Evolutionary conservation across 2,329 filamentous ascomycete genomes (phyloP).

Genomic region (Pseudonectria foliicola): DNA sequence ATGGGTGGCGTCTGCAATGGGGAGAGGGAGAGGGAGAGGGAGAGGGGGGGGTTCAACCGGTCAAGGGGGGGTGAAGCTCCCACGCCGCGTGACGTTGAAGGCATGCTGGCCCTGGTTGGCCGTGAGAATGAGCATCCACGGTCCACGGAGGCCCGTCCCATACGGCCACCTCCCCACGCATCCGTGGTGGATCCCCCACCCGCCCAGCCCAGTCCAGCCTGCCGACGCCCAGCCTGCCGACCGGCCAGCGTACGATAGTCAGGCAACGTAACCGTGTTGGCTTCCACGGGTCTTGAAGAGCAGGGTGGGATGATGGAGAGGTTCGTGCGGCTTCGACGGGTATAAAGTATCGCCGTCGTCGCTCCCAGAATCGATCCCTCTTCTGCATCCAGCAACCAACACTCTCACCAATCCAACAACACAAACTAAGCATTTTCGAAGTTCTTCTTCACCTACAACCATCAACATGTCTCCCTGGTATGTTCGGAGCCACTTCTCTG

Average conservation of each 20-base stretch:
- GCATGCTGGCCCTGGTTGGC: slow-evolving; percentile 10
- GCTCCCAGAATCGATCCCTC: slow-evolving; percentile 8
- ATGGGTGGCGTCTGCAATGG: slow-evolving; percentile 9
- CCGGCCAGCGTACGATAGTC: slow-evolving; percentile 17
- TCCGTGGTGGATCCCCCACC: slow-evolving; percentile 10
- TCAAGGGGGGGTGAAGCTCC: slow-evolving; percentile 17
- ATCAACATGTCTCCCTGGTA: slow-evolving; percentile 25
- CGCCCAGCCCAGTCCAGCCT: no score
- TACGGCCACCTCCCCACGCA: slow-evolving; percentile 6
- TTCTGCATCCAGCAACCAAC: slow-evolving; percentile 19
- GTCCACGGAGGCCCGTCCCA: slow-evolving; percentile 2
- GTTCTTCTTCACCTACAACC: slow-evolving; percentile 16
- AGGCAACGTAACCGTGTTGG: slow-evolving; percentile 13
- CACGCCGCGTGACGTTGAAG: slow-evolving; percentile 11
- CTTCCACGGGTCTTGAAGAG: slow-evolving; percentile 2
- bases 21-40: no score
- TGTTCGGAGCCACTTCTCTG: slow-evolving; percentile 6
- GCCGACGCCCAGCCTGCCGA: no score
- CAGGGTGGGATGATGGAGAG: slow-evolving; percentile 7
- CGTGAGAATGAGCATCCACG: slow-evolving; percentile 3
- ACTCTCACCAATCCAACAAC: slow-evolving; percentile 12
- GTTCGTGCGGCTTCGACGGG: slow-evolving; percentile 8
- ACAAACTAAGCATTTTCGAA: slow-evolving; percentile 18
- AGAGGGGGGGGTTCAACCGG: no score
- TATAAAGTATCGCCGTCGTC: slow-evolving; percentile 20